Conservation (phyloP, 202 grass and related monocot genomes). For the Carex arenaria region DNA sequence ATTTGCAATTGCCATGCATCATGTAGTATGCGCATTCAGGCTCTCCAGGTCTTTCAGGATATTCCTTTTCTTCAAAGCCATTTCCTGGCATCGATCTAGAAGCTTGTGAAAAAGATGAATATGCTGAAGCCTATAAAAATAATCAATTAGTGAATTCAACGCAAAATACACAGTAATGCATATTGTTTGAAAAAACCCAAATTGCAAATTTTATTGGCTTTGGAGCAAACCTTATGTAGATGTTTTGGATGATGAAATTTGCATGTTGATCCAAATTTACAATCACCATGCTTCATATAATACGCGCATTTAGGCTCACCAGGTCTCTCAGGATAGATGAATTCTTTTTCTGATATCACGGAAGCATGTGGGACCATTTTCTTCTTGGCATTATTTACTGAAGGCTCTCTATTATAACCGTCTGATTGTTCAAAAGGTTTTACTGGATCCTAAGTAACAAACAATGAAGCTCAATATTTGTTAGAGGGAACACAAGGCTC, state of each 20-base stretch:
- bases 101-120: neutral
- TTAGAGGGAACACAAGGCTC: neutral
- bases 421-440: neutral
- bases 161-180: neutral
- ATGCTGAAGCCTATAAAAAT: neutral
- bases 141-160: neutral
- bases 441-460: constrained; percentile 2
- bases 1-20: constrained; percentile 50
- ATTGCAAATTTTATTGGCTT: constrained; percentile 14
- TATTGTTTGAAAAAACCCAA: neutral
- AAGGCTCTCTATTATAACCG: neutral
- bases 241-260: constrained; percentile 50
- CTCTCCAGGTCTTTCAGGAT: constrained; percentile 48
- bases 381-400: neutral
- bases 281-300: constrained; percentile 52
- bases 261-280: constrained; percentile 46
- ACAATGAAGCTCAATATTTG: neutral
- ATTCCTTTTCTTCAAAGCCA: neutral
- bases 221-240: neutral
- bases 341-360: neutral
- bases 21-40: constrained; percentile 47
- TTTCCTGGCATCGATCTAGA: neutral
- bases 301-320: constrained; percentile 33
- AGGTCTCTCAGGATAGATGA: constrained; percentile 40
- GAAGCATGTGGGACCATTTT: neutral